Evolutionary conservation across 2,329 filamentous ascomycete genomes (phyloP).

Genomic region (Albophoma yamanashiensis): DNA sequence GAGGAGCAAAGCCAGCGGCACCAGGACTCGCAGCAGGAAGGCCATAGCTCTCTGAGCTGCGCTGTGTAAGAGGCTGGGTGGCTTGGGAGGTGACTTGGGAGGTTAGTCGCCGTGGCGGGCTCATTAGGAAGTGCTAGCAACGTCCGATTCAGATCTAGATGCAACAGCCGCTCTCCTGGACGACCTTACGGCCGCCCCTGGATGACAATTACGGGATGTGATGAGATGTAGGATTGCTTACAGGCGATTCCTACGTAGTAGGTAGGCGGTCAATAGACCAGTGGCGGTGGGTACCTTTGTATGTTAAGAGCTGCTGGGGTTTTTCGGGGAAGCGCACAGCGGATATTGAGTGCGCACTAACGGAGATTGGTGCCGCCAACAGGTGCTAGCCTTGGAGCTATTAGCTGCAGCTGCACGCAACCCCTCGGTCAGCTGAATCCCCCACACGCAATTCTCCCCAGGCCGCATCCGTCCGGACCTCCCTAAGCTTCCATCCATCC

Average conservation of each 20-base stretch:
- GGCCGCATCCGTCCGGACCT: neutral
- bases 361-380: neutral
- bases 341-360: neutral
- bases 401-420: neutral
- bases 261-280: too few species aligned
- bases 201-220: neutral
- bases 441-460: neutral
- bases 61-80: neutral
- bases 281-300: neutral
- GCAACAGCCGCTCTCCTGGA: neutral
- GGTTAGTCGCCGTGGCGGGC: neutral
- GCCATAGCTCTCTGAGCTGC: neutral
- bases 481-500: neutral
- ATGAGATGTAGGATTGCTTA: neutral
- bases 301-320: neutral
- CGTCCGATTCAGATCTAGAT: neutral
- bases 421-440: neutral
- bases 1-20: slow-evolving; percentile 5
- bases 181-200: neutral
- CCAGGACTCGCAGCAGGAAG: slow-evolving; percentile 3
- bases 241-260: too few species aligned
- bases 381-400: neutral
- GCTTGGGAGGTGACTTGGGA: too few species aligned
- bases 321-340: neutral
- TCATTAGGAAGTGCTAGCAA: neutral